phyloP scores from a whole-genome alignment of 495 filamentous ascomycete species.

The Sordaria brevicollis region DNA sequence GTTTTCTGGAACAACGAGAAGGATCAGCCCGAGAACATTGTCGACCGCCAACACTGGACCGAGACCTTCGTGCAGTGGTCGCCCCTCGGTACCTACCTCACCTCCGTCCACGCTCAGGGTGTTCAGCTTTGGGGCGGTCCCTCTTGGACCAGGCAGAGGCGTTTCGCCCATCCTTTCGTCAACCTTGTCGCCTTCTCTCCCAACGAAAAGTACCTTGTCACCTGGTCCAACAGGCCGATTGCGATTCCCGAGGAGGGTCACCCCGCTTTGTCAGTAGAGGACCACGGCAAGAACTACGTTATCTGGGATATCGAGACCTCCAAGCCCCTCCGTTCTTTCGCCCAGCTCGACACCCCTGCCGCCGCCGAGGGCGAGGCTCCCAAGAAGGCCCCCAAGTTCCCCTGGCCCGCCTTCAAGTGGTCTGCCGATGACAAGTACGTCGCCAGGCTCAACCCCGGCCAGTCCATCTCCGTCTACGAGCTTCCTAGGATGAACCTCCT shows the following conservation, averaged over 20 bases:
- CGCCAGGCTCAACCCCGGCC: conserved; percentile 76
- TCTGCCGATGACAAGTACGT: conserved; percentile 95
- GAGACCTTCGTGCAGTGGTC: conserved; percentile 98
- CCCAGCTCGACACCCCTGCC: conserved; percentile 68
- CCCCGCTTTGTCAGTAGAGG: conserved; percentile 71
- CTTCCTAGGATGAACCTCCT: conserved; percentile 84
- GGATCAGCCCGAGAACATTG: conserved; percentile 74
- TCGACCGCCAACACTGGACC: conserved; percentile 91
- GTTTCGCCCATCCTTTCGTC: conserved; percentile 89
- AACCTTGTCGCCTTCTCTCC: conserved; percentile 96
- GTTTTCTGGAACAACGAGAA: conserved; percentile 98
- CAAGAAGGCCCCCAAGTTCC: conserved; percentile 77
- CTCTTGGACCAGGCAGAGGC: conserved; percentile 79
- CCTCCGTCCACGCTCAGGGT: conserved; percentile 89
- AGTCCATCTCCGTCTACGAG: conserved; percentile 91
- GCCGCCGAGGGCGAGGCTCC: conserved; percentile 35
- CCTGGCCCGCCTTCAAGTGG: conserved; percentile 99
- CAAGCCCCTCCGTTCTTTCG: conserved; percentile 85
- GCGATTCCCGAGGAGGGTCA: conserved; percentile 77
- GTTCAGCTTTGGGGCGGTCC: conserved; percentile 93
- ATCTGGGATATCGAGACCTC: conserved; percentile 93
- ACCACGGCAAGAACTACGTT: conserved; percentile 98
- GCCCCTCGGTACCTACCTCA: conserved; percentile 83
- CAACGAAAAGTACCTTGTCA: conserved; percentile 83
- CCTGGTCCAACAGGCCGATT: conserved; percentile 90